These are phyloP conservation scores for Alternaria triticimaculans DNA, from an alignment of 2,329 filamentous ascomycete species.

Conservation along the genomic window DNA sequence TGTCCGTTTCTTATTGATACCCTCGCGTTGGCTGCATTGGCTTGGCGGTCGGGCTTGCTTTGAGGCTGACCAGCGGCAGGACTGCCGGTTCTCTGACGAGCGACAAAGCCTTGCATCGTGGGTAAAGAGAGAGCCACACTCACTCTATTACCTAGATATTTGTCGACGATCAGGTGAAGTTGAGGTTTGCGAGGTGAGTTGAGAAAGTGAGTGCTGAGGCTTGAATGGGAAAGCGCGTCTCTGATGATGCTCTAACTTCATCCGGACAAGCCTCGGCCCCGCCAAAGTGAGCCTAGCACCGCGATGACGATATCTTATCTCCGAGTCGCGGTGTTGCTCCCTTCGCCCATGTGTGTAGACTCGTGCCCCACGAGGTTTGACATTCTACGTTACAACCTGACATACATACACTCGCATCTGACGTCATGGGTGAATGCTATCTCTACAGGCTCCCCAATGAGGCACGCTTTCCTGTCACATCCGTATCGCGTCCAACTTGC, in stretches of 20 bases:
- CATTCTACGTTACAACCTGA: background rate
- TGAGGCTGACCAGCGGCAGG: constrained; percentile 19
- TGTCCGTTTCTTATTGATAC: constrained; percentile 17
- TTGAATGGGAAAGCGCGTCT: constrained; percentile 36
- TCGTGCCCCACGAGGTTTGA: background rate
- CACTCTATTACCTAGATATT: background rate
- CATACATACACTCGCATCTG: background rate
- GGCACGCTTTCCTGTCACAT: constrained; percentile 20
- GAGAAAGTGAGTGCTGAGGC: constrained; percentile 23
- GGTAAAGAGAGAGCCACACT: background rate
- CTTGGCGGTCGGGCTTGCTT: constrained; percentile 20
- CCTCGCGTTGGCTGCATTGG: constrained; percentile 32
- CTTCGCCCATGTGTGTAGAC: constrained; percentile 17
- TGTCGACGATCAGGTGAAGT: background rate
- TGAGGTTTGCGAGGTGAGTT: constrained; percentile 10
- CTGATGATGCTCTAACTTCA: constrained; percentile 26
- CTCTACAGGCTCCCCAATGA: constrained; percentile 49
- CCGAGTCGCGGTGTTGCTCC: constrained; percentile 16
- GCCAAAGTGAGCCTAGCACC: constrained; percentile 8
- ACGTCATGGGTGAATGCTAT: constrained; percentile 36
- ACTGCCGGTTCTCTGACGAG: constrained; percentile 20
- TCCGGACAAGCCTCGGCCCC: constrained; percentile 14
- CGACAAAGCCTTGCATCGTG: constrained; percentile 32
- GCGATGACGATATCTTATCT: constrained; percentile 43
- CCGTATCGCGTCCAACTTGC: constrained; percentile 1